Evolutionary conservation across 768 basidiomycete genomes (phyloP).

Genomic region (Trametes gibbosa): DNA sequence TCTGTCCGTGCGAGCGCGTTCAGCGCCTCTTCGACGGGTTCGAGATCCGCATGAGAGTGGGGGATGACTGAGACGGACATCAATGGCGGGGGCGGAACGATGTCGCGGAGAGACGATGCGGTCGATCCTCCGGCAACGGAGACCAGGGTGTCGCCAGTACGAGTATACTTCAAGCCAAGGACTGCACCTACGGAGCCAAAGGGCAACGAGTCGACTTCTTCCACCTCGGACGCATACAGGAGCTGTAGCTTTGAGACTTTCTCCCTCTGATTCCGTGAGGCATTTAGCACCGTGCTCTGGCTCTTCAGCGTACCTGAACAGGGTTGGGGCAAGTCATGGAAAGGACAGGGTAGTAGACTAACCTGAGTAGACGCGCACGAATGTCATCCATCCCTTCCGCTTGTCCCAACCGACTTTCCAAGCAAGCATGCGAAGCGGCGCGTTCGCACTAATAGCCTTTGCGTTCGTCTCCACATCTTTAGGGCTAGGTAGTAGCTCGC

Average conservation of each 20-base stretch:
- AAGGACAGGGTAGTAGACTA: conserved; percentile 17
- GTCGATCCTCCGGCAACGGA: conserved; percentile 40
- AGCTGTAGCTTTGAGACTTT: conserved; percentile 72
- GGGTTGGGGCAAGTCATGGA: background rate
- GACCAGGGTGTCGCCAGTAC: conserved; percentile 84
- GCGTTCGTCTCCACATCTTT: conserved; percentile 49
- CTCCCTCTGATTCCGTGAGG: conserved; percentile 67
- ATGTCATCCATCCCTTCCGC: conserved; percentile 88
- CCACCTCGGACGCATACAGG: conserved; percentile 70
- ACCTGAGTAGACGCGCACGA: conserved; percentile 88
- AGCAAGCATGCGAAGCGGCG: conserved; percentile 63
- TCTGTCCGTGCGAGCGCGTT: conserved; percentile 76
- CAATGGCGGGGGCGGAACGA: conserved; percentile 76
- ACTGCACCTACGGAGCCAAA: conserved; percentile 85
- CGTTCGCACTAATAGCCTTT: conserved; percentile 37
- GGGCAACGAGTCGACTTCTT: conserved; percentile 77
- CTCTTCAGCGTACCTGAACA: conserved; percentile 64
- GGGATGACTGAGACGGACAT: conserved; percentile 84
- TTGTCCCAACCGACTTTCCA: conserved; percentile 92
- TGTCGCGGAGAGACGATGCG: conserved; percentile 52
- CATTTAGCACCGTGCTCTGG: conserved; percentile 61
- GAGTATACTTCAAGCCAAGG: conserved; percentile 77
- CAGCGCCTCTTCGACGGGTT: conserved; percentile 75
- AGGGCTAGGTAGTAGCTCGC: conserved; percentile 77
- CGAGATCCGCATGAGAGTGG: conserved; percentile 73